These are phyloP conservation scores for Curvularia eragrostidis DNA, from an alignment of 2,329 filamentous ascomycete genomes.

Conservation along the genomic window DNA sequence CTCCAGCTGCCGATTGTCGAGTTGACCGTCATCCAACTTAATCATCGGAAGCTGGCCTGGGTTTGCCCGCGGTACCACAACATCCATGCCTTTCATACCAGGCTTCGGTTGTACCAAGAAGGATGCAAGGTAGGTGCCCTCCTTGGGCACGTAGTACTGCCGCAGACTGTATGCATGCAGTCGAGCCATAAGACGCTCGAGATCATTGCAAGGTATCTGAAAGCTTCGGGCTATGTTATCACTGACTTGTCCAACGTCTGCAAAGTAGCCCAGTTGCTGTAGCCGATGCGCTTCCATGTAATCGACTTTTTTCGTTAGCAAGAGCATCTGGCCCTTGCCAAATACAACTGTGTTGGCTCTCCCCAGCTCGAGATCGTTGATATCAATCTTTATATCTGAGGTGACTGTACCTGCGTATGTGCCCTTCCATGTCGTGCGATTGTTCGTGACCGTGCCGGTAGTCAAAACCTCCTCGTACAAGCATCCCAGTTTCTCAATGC, in stretches of 20 bases:
- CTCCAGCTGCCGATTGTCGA: conserved; percentile 32
- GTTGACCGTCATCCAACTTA: conserved; percentile 44
- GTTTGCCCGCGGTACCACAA: conserved; percentile 51
- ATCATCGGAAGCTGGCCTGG: conserved; percentile 56
- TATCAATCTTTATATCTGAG: conserved; percentile 32
- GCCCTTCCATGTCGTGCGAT: conserved; percentile 61
- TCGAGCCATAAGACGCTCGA: conserved; percentile 66
- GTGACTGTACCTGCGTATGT: conserved; percentile 30
- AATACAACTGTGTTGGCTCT: conserved; percentile 51
- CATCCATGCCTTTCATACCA: conserved; percentile 51
- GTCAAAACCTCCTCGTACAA: conserved; percentile 78
- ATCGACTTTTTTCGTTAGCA: conserved; percentile 72
- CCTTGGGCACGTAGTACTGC: conserved; percentile 56
- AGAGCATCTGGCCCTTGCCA: conserved; percentile 79
- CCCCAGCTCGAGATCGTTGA: conserved; percentile 51
- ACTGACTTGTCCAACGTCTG: conserved; percentile 64
- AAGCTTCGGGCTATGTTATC: conserved; percentile 73
- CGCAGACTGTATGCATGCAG: conserved; percentile 65
- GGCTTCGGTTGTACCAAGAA: conserved; percentile 51
- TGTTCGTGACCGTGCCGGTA: conserved; percentile 67
- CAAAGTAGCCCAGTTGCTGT: conserved; percentile 79
- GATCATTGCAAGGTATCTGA: conserved; percentile 70
- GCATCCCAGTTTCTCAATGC: conserved; percentile 68
- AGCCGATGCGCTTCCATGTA: conserved; percentile 68
- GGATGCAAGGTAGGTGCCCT: conserved; percentile 49